phyloP scores from a whole-genome alignment of 2,329 filamentous ascomycete species.

The Phaeosphaeria sp. region DNA sequence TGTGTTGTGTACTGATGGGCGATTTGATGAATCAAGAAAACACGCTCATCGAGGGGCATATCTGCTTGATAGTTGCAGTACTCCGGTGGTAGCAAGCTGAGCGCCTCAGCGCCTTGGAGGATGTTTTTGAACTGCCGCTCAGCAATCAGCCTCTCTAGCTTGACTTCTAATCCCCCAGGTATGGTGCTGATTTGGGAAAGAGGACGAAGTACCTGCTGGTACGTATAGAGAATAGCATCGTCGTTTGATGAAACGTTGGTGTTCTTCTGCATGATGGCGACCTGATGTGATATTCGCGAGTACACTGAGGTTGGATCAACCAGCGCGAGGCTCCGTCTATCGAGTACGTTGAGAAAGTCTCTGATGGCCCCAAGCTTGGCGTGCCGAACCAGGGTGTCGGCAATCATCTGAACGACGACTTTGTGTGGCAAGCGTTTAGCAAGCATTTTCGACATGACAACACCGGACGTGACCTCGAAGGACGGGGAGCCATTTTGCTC shows the following conservation, averaged over 20 bases:
- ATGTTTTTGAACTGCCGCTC: slow-evolving; percentile 35
- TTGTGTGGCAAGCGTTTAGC: slow-evolving; percentile 16
- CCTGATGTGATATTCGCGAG: neutral
- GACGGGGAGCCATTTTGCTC: neutral
- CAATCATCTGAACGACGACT: neutral
- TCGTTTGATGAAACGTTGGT: neutral
- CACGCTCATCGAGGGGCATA: slow-evolving; percentile 17
- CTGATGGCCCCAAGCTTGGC: slow-evolving; percentile 11
- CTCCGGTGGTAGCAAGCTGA: slow-evolving; percentile 30
- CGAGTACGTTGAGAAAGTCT: slow-evolving; percentile 17
- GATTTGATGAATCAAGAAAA: slow-evolving; percentile 38
- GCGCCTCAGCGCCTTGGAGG: slow-evolving; percentile 26
- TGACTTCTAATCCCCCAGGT: neutral
- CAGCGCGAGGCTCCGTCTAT: slow-evolving; percentile 10
- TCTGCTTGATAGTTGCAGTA: slow-evolving; percentile 23
- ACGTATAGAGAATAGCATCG: slow-evolving; percentile 8
- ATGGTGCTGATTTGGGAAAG: slow-evolving; percentile 8
- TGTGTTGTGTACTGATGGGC: slow-evolving; percentile 41
- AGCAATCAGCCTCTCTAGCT: slow-evolving; percentile 11
- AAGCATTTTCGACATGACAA: neutral
- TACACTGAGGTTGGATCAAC: slow-evolving; percentile 13
- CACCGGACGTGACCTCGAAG: neutral
- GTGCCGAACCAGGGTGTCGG: slow-evolving; percentile 9
- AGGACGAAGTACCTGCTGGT: slow-evolving; percentile 12
- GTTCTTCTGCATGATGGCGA: slow-evolving; percentile 2